Percentiles rank a stretch among this genome's conserved stretches.
Evolutionary conservation across 495 filamentous ascomycete species (phyloP).

Genomic region (Penicillium waksmanii): DNA sequence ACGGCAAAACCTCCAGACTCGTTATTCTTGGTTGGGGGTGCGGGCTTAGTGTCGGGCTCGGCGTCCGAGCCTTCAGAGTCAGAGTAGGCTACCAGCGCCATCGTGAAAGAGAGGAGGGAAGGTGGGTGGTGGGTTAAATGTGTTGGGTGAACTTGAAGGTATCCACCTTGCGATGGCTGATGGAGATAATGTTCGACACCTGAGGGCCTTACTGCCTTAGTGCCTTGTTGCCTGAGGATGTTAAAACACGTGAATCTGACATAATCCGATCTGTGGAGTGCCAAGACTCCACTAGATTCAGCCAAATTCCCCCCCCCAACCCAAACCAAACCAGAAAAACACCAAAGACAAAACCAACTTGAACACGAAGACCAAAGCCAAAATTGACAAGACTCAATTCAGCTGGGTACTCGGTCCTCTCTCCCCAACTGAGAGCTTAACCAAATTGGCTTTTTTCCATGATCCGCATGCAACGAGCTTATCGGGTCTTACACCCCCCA

Average conservation of each 20-base stretch:
- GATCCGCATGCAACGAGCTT: conserved; percentile 2
- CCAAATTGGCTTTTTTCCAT: background rate
- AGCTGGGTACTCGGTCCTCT: background rate
- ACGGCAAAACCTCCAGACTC: conserved; percentile 64
- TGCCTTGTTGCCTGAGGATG: conserved; percentile 1
- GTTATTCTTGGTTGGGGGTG: conserved; percentile 51
- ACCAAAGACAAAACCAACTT: too few species aligned
- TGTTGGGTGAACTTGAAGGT: background rate
- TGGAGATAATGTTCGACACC: background rate
- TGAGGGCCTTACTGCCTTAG: background rate
- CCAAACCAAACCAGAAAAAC: too few species aligned
- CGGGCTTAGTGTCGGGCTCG: conserved; percentile 42
- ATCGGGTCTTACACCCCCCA: background rate
- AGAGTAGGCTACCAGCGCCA: conserved; percentile 82
- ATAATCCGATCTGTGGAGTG: conserved; percentile 7
- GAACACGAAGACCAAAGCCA: too few species aligned
- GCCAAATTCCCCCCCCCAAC: background rate
- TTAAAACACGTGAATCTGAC: background rate
- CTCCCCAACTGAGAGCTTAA: background rate
- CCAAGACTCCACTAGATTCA: background rate
- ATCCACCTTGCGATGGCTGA: background rate
- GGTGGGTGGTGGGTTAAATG: background rate
- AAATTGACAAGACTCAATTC: background rate
- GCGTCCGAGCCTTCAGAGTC: conserved; percentile 80
- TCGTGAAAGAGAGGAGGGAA: conserved; percentile 32